Conservation (phyloP, 805 yeast genomes). For the Wickerhamiella shivajii region DNA sequence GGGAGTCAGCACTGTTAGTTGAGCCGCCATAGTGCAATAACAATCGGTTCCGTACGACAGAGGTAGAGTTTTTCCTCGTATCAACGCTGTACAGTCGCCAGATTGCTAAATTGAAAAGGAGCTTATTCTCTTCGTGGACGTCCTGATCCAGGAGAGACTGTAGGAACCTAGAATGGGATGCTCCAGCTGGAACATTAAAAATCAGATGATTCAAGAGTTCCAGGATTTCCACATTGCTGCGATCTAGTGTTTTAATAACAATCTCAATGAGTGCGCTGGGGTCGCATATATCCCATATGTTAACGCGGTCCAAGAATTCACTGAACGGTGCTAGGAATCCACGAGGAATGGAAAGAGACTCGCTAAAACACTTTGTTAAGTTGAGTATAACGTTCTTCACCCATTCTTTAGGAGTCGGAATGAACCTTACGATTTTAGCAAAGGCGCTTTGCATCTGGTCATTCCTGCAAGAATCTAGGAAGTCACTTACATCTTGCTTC, state of each 20-base stretch:
- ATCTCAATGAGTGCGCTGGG: conserved; percentile 19
- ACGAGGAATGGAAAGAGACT: not conserved
- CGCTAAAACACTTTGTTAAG: conserved; percentile 14
- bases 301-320: not conserved
- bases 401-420: conserved; percentile 8
- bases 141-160: conserved; percentile 44
- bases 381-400: conserved; percentile 14
- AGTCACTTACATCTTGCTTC: too few relatives aligned
- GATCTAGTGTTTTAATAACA: conserved; percentile 31
- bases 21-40: conserved; percentile 51
- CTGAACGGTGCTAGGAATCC: conserved; percentile 1
- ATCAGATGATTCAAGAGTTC: conserved; percentile 27
- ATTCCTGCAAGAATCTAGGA: too few relatives aligned
- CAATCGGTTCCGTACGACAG: conserved; percentile 35
- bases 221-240: conserved; percentile 28
- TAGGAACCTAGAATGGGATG: conserved; percentile 35
- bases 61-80: conserved; percentile 32
- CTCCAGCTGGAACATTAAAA: conserved; percentile 8
- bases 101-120: conserved; percentile 32
- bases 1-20: conserved; percentile 40
- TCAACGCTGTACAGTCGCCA: conserved; percentile 37
- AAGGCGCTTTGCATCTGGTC: too few relatives aligned
- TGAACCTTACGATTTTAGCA: too few relatives aligned
- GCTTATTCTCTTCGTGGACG: conserved; percentile 21
- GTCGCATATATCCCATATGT: conserved; percentile 15